A percentile compares a stretch with the other conserved stretches of the same genome.
phyloP scores from a whole-genome alignment of 2,329 filamentous ascomycete genomes.

The Peltaster fructicola region DNA sequence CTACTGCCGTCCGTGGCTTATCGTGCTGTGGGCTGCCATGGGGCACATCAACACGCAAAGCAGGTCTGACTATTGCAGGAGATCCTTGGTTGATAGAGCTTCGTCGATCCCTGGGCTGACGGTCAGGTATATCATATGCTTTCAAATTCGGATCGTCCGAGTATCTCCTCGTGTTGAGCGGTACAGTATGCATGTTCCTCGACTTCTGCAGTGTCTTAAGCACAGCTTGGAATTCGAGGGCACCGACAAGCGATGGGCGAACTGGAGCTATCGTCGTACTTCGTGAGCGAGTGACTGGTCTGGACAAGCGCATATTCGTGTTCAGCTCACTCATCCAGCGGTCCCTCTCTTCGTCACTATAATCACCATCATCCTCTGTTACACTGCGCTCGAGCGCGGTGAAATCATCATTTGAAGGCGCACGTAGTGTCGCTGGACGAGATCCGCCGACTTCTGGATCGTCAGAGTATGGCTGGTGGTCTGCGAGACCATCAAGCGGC shows the following conservation, averaged over 20 bases:
- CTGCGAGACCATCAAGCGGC: constrained; percentile 39
- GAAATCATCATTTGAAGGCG: constrained; percentile 44
- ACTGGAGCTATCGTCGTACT: constrained; percentile 69
- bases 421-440: constrained; percentile 21
- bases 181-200: constrained; percentile 53
- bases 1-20: no score
- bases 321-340: constrained; percentile 61
- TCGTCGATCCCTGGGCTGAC: no score
- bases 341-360: constrained; percentile 45
- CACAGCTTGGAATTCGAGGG: constrained; percentile 81
- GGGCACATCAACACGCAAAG: neutral
- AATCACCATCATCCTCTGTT: constrained; percentile 37
- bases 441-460: constrained; percentile 32
- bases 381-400: constrained; percentile 36
- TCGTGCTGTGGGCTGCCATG: neutral
- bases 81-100: constrained; percentile 27
- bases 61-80: constrained; percentile 26
- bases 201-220: constrained; percentile 73
- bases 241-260: constrained; percentile 79
- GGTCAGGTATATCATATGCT: no score
- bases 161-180: constrained; percentile 51
- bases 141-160: constrained; percentile 45
- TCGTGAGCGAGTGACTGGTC: constrained; percentile 46
- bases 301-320: constrained; percentile 78
- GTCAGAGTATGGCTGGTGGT: constrained; percentile 34